phyloP scores from a whole-genome alignment of 2,329 filamentous ascomycete species.

The Massarina eburnea region DNA sequence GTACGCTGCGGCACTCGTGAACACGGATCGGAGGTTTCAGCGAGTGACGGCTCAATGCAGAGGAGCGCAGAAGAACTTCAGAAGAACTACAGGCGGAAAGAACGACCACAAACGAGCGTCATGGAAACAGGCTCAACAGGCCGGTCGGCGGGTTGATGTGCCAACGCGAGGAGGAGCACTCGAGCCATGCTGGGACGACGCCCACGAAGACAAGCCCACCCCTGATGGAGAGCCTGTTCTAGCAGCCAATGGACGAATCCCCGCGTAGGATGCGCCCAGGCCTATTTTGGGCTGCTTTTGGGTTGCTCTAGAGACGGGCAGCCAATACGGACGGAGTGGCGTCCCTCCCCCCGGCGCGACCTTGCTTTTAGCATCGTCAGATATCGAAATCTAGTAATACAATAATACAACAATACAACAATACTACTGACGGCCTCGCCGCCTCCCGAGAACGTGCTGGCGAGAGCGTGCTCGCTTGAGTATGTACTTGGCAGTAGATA shows the following conservation, averaged over 20 bases:
- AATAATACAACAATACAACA: no score
- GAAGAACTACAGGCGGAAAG: constrained; percentile 10
- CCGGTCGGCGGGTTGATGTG: constrained; percentile 26
- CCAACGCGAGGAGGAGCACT: constrained; percentile 18
- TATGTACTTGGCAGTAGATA: no score
- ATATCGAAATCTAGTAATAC: no score
- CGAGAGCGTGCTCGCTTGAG: no score
- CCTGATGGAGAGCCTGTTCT: constrained; percentile 11
- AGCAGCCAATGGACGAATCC: constrained; percentile 3
- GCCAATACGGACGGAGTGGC: neutral
- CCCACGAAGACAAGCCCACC: constrained; percentile 11
- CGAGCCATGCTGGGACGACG: no score
- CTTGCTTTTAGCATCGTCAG: neutral
- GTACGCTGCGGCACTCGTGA: neutral
- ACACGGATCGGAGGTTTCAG: constrained; percentile 17
- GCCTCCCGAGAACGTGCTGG: no score
- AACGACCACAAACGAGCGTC: constrained; percentile 26
- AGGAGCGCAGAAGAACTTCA: neutral
- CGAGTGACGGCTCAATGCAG: constrained; percentile 29
- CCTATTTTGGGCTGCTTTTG: constrained; percentile 5
- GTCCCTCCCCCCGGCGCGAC: neutral
- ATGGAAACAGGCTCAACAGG: constrained; percentile 13
- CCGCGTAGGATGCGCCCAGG: neutral
- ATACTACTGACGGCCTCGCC: no score
- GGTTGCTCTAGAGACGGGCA: constrained; percentile 5